Evolutionary conservation across 805 yeast species (phyloP), one percentile per base, ranked within the genome.

Genomic region (Starmerella tilneyi): DNA sequence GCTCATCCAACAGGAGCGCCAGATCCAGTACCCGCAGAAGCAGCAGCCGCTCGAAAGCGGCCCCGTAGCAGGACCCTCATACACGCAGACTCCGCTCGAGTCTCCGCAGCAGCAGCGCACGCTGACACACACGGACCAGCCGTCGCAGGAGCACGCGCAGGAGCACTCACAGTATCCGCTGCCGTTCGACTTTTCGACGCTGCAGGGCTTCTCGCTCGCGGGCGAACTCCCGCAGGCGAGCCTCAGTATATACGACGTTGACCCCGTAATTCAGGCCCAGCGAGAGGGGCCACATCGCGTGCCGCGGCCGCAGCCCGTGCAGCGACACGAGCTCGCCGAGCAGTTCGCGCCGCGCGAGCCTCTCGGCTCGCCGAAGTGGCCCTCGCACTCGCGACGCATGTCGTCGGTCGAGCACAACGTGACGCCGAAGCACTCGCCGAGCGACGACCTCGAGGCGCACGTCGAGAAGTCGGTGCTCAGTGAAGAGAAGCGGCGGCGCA

Each of bases 401-500:
- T 38, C 41, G 17, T 33, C 24, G 15, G 41, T 28, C n/a, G n/a
- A n/a, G 17, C 33, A 26, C 17, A 21, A 7, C 11, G 41, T 28
- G n/a, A 28, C 33, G 20, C 31, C 41, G 12, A 33, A 38, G 13
- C 13, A 20, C 9, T 38, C 41, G 9, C 33, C 33, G 3, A 38
- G 33, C 33, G 41, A 27, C 5, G 22, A 27, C 11, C 9, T 24
- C 1, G 40, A 24, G 3, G 13, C 40, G 24, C 20, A 12, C n/a
- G 9, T 15, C n/a, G 3, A 24, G 22, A 17, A 16, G 21, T 19
- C 31, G 20, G 17, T 17, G 31, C 26, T 72, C 19, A 78, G 75
- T 47, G 72, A 71, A 36, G 92, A 82, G 58, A 89, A 84, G 65
- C 74, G 94, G 50, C 76, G 81, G 52, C 74, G 94, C 56, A 88